Base-by-base conservation (phyloP, 176 grass and related monocot species). In the Themeda triandra region DNA sequence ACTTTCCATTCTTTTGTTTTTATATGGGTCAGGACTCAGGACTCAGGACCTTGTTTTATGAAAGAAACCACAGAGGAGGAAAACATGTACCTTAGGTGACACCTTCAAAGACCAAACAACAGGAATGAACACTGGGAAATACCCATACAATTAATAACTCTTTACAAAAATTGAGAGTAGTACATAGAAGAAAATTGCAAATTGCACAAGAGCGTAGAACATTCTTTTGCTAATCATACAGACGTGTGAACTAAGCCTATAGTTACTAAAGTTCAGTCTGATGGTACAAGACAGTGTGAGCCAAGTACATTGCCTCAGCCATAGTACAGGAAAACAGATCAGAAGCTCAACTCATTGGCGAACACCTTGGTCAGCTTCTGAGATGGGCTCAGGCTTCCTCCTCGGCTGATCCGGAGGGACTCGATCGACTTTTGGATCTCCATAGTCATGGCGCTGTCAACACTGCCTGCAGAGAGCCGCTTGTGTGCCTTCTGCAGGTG, bases 401-500 rank as follows among this genome's bases (percentile, higher is more conserved):
- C 90, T 8, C 96, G 89, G 69, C 67, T 90, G 72, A 95, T 82
- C 79, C 85, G 74, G 49, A 98, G 87, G 0, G 49, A 66, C 42
- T 95, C 77, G 7, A 93, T 28, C 2, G 89, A 74, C 78, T 98
- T 98, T 62, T 90, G 91, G 41, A 98, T 98, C 69, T 98, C 89
- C 56, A 95, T 65, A 37, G 79, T 95, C 93, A 92, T 95, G 73
- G 89, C 96, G 27, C 93, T 95, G 72, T 98, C 96, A 21, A 98
- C 91, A 3, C 92, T 95, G 39, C 96, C 93, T 12, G 91, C 82
- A 3, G 93, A 93, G 5, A 98, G 74, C 30, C 86, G 75, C 74
- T 83, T 93, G 77, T 98, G 96, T 0, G 84, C 85, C 89, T 98
- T 98, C 58, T 98, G 96, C 45, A 98, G 82, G 46, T 98, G 96